Evolutionary conservation across 768 basidiomycete species (phyloP).

Genomic region (Rhodotorula toruloides): DNA sequence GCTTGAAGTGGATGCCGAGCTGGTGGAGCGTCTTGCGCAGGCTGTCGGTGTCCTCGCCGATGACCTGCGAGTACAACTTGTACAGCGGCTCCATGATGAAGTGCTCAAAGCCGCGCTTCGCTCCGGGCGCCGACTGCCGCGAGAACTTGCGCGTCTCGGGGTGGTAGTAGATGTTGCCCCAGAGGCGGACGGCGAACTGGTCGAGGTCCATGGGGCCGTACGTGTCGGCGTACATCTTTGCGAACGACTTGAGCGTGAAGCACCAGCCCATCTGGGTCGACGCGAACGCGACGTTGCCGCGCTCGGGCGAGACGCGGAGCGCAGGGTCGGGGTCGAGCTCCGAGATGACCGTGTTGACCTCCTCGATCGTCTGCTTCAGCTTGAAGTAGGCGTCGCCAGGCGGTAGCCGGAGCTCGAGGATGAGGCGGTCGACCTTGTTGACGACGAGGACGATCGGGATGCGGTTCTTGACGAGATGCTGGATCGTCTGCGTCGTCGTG

Average conservation of each 20-base stretch:
- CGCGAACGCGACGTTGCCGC: slow-evolving; percentile 94
- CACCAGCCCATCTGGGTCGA: slow-evolving; percentile 97
- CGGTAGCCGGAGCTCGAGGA: slow-evolving; percentile 90
- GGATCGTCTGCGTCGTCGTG: slow-evolving; percentile 34
- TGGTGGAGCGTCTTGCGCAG: slow-evolving; percentile 68
- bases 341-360: slow-evolving; percentile 92
- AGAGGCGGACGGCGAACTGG: slow-evolving; percentile 81
- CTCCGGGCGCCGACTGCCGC: slow-evolving; percentile 63
- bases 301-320: slow-evolving; percentile 83
- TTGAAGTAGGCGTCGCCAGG: slow-evolving; percentile 97
- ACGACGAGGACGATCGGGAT: slow-evolving; percentile 59
- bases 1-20: slow-evolving; percentile 79
- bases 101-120: slow-evolving; percentile 77
- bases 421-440: slow-evolving; percentile 96
- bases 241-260: slow-evolving; percentile 89
- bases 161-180: slow-evolving; percentile 98
- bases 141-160: slow-evolving; percentile 78
- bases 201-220: slow-evolving; percentile 78
- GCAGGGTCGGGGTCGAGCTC: slow-evolving; percentile 80
- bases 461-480: slow-evolving; percentile 30
- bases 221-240: slow-evolving; percentile 90
- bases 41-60: slow-evolving; percentile 87
- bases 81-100: slow-evolving; percentile 95
- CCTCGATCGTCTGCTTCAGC: slow-evolving; percentile 97
- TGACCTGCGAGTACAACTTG: slow-evolving; percentile 90